Evolutionary conservation across 441 rosid genomes (phyloP), one percentile per base, ranked within the genome.

Genomic region (Adansonia rubrostipa): DNA sequence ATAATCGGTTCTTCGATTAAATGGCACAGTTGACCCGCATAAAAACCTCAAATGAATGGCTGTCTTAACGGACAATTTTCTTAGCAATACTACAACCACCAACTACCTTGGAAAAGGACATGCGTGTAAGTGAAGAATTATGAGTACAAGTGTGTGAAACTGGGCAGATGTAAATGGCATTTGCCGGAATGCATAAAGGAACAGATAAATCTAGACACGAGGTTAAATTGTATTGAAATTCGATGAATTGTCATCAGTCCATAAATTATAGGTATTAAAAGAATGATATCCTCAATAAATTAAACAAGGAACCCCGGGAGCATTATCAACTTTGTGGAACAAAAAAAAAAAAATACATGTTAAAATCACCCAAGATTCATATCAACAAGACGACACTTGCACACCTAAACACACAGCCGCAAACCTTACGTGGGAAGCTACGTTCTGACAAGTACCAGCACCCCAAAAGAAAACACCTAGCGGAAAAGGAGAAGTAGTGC

Each of bases 261-360:
- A 80, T 86, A 80, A 80, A 78, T 78, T 80, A 73, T 80, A 77
- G 67, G 73, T 51, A 82, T 57, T 73, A 60, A 88, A 88, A 86
- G 88, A 88, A 88, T 88, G 86, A 70, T 22, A 77, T 57, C 78
- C 79, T 82, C 80, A 79, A 82, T 50, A 74, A 80, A 81, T 53
- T 73, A 74, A 82, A 76, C 68, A 73, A 60, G 75, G 75, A 73
- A 78, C 74, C 56, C 56, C 20, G 11, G 74, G 45, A 73, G 80
- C 75, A 79, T 15, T 22, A 66, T 40, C 77, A 73, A 65, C 74
- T 28, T 48, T 68, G 13, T 9, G 53, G 40, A 69, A 51, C 66
- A 28, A 63, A 66, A 22, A 19, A 24, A 57, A 75, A 33, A 33
- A 71, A 78, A 80, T 69, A 78, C 76, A 80, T 3, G 69, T 76